phyloP scores from a whole-genome alignment of 176 grass and related monocot genomes.

The Ananas comosus region DNA sequence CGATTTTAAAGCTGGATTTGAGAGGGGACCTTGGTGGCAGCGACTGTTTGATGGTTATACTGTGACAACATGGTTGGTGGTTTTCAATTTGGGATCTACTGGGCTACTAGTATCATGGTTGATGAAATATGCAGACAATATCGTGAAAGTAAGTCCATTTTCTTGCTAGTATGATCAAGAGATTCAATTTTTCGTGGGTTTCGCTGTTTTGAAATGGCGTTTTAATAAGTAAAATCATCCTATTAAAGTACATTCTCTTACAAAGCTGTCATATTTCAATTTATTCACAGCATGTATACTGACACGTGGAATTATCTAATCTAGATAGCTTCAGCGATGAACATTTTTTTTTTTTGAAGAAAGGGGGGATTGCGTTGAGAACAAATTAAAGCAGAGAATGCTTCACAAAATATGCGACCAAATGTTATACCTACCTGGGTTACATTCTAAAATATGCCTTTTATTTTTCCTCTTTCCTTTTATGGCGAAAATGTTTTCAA shows the following conservation, averaged over 20 bases:
- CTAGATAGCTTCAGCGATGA: too few relatives aligned
- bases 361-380: too few relatives aligned
- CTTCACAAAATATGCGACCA: too few relatives aligned
- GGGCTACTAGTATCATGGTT: constrained; percentile 96
- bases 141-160: constrained; percentile 69
- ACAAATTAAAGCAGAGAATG: too few relatives aligned
- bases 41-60: constrained; percentile 81
- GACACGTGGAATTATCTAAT: too few relatives aligned
- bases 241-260: too few relatives aligned
- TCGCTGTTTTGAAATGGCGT: neutral
- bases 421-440: too few relatives aligned
- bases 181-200: neutral
- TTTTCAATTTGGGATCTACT: constrained; percentile 85
- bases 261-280: too few relatives aligned
- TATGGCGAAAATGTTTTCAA: neutral
- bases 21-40: constrained; percentile 81
- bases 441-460: neutral
- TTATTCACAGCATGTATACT: too few relatives aligned
- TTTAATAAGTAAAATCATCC: too few relatives aligned
- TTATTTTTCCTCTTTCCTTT: neutral
- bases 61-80: constrained; percentile 84
- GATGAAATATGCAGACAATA: constrained; percentile 98
- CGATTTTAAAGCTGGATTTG: constrained; percentile 81
- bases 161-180: neutral
- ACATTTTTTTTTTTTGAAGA: too few relatives aligned